Evolutionary conservation across 345 rosid genomes (phyloP), one percentile per base, ranked within the genome.

Genomic region (Mercurialis annua): DNA sequence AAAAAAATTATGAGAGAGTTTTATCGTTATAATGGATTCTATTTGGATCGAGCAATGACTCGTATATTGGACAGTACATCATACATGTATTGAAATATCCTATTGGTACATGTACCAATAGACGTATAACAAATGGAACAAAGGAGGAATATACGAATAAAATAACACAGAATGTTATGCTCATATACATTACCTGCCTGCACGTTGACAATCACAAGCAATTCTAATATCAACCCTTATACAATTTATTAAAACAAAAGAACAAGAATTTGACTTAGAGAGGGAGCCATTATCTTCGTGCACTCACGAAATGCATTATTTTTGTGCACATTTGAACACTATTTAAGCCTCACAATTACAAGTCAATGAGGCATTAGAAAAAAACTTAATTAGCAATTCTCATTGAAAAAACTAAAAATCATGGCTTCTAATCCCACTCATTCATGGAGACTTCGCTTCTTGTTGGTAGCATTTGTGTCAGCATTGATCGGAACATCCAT

Each of bases 371-470:
- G 55, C 74, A 63, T 27, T 42, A 5, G 40, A 42, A 12, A 17
- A 21, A 26, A 30, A n/a, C 27, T 10, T 24, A 10, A 43, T 59
- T 58, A 68, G 64, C 50, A 42, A 18, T 27, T 36, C 31, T 9
- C 14, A 12, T 9, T 4, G 1, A 16, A 1, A 50, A 20, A 10
- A 57, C 4, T 1, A 57, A n/a, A 0, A 58, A 60, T 38, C 49
- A 78, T 77, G 85, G 74, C 77, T 68, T 63, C 74, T 48, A 31
- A 67, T 36, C 27, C 27, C n/a, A n/a, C n/a, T 3, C 29, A 50
- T 72, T 70, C 83, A 65, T 83, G 82, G 83, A 78, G 82, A 51
- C 81, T 82, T 46, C 51, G 69, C 56, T 69, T 73, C 69, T 40
- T 80, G 33, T 61, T 68, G n/a, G 33, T 73, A 46, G 57, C 72